Conservation (phyloP, 495 filamentous ascomycete genomes). For the Parathielavia hyrcaniae region DNA sequence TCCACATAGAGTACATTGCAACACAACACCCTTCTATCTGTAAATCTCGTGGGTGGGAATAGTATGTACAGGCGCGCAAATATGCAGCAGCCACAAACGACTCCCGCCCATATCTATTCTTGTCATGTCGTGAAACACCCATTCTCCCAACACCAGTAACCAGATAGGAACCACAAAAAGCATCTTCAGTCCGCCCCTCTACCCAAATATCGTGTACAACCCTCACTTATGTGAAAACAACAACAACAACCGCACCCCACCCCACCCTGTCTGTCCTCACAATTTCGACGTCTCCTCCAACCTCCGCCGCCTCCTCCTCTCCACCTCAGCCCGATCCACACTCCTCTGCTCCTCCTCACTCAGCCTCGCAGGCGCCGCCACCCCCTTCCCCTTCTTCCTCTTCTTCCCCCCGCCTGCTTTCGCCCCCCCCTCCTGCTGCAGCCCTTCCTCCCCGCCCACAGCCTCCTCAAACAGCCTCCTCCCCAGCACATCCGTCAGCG, state of each 20-base stretch:
- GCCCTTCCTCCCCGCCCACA: conserved; percentile 18
- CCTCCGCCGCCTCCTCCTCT: conserved; percentile 38
- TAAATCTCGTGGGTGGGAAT: too few relatives aligned
- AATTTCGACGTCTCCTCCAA: conserved; percentile 46
- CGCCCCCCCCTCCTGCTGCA: too few relatives aligned
- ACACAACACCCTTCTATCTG: too few relatives aligned
- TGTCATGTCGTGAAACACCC: too few relatives aligned
- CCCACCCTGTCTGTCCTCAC: too few relatives aligned
- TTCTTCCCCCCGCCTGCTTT: conserved; percentile 20
- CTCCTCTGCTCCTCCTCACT: conserved; percentile 39
- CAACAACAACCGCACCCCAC: neutral
- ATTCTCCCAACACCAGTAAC: too few relatives aligned
- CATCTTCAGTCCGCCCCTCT: neutral
- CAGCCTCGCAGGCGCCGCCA: conserved; percentile 29
- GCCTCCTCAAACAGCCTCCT: conserved; percentile 44
- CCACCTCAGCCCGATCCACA: conserved; percentile 32
- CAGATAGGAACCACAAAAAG: neutral
- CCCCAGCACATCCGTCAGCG: conserved; percentile 58
- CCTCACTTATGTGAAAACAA: neutral
- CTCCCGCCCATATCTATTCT: too few relatives aligned
- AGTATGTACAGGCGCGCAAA: too few relatives aligned
- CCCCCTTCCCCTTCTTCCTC: conserved; percentile 18
- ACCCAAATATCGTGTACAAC: neutral
- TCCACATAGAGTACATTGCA: too few relatives aligned
- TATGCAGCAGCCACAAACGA: too few relatives aligned